A percentile compares a stretch with the other conserved stretches of the same genome.
Conservation (phyloP, 2,329 filamentous ascomycete species). For the Apiospora marii region DNA sequence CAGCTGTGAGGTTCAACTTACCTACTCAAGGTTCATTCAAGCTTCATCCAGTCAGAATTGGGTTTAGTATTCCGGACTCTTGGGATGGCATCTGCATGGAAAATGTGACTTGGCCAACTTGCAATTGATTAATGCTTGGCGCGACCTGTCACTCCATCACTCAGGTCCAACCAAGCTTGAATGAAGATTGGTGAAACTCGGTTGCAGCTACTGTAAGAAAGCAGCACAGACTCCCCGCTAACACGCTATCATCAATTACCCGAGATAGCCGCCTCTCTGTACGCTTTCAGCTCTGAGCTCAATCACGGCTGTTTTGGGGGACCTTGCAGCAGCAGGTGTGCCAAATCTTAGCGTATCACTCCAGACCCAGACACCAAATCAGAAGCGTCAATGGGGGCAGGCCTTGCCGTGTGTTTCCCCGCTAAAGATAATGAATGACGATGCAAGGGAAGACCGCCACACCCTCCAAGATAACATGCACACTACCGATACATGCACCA, state of each 20-base stretch:
- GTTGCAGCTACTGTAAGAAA: neutral
- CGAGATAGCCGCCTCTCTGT: neutral
- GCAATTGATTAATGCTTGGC: neutral
- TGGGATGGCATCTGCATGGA: neutral
- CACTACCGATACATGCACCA: neutral
- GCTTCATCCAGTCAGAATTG: neutral
- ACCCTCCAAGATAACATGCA: neutral
- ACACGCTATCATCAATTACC: neutral
- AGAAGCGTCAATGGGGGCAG: neutral
- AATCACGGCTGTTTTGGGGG: neutral
- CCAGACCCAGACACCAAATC: slow-evolving; percentile 18
- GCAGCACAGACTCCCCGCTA: neutral
- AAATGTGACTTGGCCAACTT: neutral
- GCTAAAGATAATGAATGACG: slow-evolving; percentile 12
- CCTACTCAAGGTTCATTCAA: neutral
- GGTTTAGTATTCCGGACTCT: neutral
- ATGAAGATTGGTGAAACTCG: neutral
- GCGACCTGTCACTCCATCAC: neutral
- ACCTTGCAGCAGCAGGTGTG: neutral
- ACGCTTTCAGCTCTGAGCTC: slow-evolving; percentile 8
- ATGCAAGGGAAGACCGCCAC: neutral
- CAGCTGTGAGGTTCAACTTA: neutral
- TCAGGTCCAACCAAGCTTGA: neutral
- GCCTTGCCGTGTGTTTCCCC: slow-evolving; percentile 11
- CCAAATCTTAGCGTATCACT: neutral